phyloP scores from a whole-genome alignment of 495 filamentous ascomycete species.

The Extremus antarcticus region DNA sequence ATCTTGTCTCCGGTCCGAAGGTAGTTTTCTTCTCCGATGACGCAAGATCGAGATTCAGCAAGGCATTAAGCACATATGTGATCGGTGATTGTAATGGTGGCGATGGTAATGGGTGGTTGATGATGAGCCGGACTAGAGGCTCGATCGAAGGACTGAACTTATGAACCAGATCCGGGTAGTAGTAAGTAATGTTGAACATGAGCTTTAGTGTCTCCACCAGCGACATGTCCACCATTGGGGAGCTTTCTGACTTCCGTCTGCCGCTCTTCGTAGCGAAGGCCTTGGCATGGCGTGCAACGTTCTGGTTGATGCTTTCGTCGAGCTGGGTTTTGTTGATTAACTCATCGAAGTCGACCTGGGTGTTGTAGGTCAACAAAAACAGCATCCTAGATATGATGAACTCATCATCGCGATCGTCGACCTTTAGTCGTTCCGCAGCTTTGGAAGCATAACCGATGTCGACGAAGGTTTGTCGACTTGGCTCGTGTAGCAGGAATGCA shows the following conservation, averaged over 20 bases:
- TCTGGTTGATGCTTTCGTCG: constrained; percentile 53
- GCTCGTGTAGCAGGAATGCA: constrained; percentile 58
- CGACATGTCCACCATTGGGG: constrained; percentile 67
- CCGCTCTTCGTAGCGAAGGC: not conserved
- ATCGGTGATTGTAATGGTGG: constrained; percentile 51
- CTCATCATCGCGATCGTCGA: constrained; percentile 72
- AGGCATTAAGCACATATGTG: constrained; percentile 61
- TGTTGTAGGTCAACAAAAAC: constrained; percentile 77
- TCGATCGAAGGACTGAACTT: constrained; percentile 58
- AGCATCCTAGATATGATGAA: constrained; percentile 75
- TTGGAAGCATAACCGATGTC: constrained; percentile 64
- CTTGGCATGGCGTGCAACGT: constrained; percentile 20
- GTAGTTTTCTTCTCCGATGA: constrained; percentile 31
- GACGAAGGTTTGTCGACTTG: constrained; percentile 69
- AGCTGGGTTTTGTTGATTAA: constrained; percentile 62
- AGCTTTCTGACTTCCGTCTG: constrained; percentile 22
- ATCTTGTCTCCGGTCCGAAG: constrained; percentile 11
- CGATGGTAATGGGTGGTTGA: constrained; percentile 40
- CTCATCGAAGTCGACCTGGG: constrained; percentile 52
- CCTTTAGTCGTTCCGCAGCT: constrained; percentile 62
- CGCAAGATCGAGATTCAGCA: constrained; percentile 64
- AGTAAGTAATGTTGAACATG: constrained; percentile 75
- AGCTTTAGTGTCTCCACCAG: constrained; percentile 77
- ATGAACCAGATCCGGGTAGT: constrained; percentile 46
- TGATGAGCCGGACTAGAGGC: constrained; percentile 62